These are phyloP conservation scores for Candida ovalis DNA, from an alignment of 805 yeast genomes.

Conservation along the genomic window DNA sequence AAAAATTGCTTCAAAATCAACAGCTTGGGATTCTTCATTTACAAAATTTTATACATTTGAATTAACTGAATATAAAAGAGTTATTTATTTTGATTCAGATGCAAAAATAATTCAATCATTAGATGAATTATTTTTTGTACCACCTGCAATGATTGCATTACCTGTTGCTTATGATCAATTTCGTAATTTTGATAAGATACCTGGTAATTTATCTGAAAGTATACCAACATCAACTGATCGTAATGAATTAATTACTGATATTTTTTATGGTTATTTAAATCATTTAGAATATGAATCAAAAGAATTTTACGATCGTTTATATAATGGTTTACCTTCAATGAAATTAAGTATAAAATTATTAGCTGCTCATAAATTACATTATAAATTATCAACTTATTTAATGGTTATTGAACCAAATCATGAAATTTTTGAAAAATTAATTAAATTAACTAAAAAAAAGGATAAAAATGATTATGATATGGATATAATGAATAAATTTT, in stretches of 20 bases:
- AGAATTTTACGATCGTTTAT: conserved; percentile 21
- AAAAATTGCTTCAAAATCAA: conserved; percentile 15
- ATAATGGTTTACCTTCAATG: conserved; percentile 37
- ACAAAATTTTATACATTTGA: conserved; percentile 54
- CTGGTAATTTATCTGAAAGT: conserved; percentile 8
- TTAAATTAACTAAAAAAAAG: conserved; percentile 26
- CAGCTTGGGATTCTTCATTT: conserved; percentile 48
- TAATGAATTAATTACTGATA: conserved; percentile 15
- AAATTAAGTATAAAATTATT: conserved; percentile 13
- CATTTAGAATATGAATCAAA: conserved; percentile 6
- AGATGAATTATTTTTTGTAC: conserved; percentile 51
- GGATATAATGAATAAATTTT: conserved; percentile 45
- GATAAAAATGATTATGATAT: conserved; percentile 44
- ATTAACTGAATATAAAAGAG: conserved; percentile 44
- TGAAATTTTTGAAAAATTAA: conserved; percentile 20
- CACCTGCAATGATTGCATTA: conserved; percentile 43
- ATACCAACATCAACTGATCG: conserved; percentile 20
- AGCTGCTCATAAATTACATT: conserved; percentile 9
- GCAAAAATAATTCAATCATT: conserved; percentile 37
- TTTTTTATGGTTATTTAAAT: conserved; percentile 14
- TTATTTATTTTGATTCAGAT: conserved; percentile 60
- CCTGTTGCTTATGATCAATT: conserved; percentile 41
- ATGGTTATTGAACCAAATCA: conserved; percentile 57
- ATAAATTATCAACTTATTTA: conserved; percentile 40
- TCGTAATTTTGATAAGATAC: conserved; percentile 19